Base-by-base conservation (phyloP, 2,329 filamentous ascomycete species). In the Diplodia intermedia region DNA sequence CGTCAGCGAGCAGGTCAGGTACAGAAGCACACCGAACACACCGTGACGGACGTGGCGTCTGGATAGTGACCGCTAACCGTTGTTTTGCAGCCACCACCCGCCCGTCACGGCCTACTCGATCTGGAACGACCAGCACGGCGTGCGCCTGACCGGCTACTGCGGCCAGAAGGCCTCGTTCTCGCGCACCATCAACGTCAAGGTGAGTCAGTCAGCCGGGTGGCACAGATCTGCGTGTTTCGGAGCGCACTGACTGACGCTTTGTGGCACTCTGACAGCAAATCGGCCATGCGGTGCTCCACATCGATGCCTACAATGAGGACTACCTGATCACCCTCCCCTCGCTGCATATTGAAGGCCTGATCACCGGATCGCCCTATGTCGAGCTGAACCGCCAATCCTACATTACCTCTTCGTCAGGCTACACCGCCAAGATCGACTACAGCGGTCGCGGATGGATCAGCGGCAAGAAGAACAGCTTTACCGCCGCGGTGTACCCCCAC, bases 121-220 rank as follows among this genome's bases (percentile, higher is more conserved):
- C 78, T 90, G 88, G 81, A 98, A 99, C 80, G 83, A 90, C 71
- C 88, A 92, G 76, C 88, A 95, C 70, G 93, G 93, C 69, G 88
- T 98, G 61, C 80, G 86, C 73, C 79, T 90, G 26, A 84, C 89
- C 82, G 94, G 94, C 65, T 97, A 97, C 83, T 97, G 98, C 76
- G 94, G 92, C 18, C 95, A 98, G 78, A 98, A 97, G 80, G 94
- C 94, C 4, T 96, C 93, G 18, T 97, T 99, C 81, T 92, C 91
- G 70, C 90, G 91, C 73, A 97, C 94, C 54, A 97, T 98, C 79
- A 91, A 94, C 75, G 91, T 99, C 76, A 97, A 96, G 73, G 78
- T 79, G 43, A 18, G 73, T 56, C 9, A 38, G 11, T 18, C 49
- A n/a, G 15, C 38, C 26, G 29, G 26, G 31, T 26, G 18, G 15